phyloP scores from a whole-genome alignment of 2,329 filamentous ascomycete species.

The Fusarium sp. region DNA sequence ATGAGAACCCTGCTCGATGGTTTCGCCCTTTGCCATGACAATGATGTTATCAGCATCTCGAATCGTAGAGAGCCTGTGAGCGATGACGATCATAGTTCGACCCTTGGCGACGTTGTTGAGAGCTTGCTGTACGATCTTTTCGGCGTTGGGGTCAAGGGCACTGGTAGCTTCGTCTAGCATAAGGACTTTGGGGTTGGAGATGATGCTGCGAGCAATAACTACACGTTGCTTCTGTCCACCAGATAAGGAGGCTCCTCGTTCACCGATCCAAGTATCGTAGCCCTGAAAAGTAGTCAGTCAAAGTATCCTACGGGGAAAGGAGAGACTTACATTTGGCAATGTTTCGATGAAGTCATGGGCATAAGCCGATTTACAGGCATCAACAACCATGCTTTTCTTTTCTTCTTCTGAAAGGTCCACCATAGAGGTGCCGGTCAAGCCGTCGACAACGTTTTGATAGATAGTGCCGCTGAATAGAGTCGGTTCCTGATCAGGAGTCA shows the following conservation, averaged over 20 bases:
- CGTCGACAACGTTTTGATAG: conserved; percentile 61
- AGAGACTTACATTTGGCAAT: conserved; percentile 48
- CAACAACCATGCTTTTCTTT: conserved; percentile 53
- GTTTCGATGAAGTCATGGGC: conserved; percentile 62
- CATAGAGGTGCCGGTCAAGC: conserved; percentile 51
- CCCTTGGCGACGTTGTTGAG: conserved; percentile 62
- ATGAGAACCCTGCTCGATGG: conserved; percentile 70
- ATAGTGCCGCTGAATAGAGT: conserved; percentile 62
- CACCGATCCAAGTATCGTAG: conserved; percentile 70
- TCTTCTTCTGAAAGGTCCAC: conserved; percentile 51
- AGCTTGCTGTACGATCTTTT: conserved; percentile 63
- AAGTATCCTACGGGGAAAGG: fast-evolving
- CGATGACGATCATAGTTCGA: conserved; percentile 72
- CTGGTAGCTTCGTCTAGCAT: conserved; percentile 76
- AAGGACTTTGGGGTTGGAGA: conserved; percentile 69
- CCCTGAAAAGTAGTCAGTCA: conserved; percentile 44
- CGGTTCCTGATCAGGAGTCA: conserved; percentile 52
- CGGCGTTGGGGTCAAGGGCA: conserved; percentile 57
- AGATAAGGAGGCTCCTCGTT: conserved; percentile 70
- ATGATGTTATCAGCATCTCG: conserved; percentile 71
- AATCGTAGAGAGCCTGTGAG: conserved; percentile 67
- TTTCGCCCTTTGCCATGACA: conserved; percentile 66
- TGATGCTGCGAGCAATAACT: conserved; percentile 71
- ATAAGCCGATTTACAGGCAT: conserved; percentile 59
- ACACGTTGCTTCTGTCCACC: conserved; percentile 74